A percentile compares a stretch with the other conserved stretches of the same genome.
phyloP scores from a whole-genome alignment of 2,329 filamentous ascomycete genomes.

The Cercospora janseana region DNA sequence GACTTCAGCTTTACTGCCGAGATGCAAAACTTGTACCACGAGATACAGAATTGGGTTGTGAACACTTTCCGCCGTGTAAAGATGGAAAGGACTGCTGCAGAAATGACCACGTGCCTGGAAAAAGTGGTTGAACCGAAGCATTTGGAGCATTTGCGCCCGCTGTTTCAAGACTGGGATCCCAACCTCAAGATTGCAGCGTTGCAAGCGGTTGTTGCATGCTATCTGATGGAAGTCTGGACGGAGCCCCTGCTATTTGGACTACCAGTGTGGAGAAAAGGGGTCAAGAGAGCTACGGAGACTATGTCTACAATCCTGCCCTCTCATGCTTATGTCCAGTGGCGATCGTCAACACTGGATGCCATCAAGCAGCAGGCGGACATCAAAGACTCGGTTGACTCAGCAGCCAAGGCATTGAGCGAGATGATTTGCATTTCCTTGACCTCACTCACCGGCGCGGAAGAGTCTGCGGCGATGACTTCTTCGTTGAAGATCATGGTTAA shows the following conservation, averaged over 20 bases:
- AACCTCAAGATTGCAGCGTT: slow-evolving; percentile 61
- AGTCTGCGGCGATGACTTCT: slow-evolving; percentile 22
- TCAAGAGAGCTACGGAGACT: slow-evolving; percentile 27
- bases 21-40: slow-evolving; percentile 61
- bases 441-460: slow-evolving; percentile 30
- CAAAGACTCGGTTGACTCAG: slow-evolving; percentile 24
- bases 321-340: slow-evolving; percentile 64
- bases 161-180: slow-evolving; percentile 56
- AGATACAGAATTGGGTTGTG: slow-evolving; percentile 72
- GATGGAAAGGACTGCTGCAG: slow-evolving; percentile 39
- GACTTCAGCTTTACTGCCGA: slow-evolving; percentile 66
- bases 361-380: slow-evolving; percentile 51
- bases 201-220: slow-evolving; percentile 60
- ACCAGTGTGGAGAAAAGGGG: slow-evolving; percentile 40
- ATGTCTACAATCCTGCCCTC: slow-evolving; percentile 28
- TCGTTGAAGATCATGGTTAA: slow-evolving; percentile 33
- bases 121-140: slow-evolving; percentile 25
- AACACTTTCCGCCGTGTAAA: slow-evolving; percentile 64
- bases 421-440: slow-evolving; percentile 31
- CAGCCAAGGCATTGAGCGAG: slow-evolving; percentile 28
- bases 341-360: slow-evolving; percentile 61
- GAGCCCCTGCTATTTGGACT: slow-evolving; percentile 62
- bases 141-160: slow-evolving; percentile 25
- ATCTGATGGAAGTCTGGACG: slow-evolving; percentile 63
- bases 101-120: slow-evolving; percentile 28